Percentiles rank a stretch among this genome's conserved stretches.
phyloP scores from a whole-genome alignment of 1,139 yeast species.

The Pichia sp. region DNA sequence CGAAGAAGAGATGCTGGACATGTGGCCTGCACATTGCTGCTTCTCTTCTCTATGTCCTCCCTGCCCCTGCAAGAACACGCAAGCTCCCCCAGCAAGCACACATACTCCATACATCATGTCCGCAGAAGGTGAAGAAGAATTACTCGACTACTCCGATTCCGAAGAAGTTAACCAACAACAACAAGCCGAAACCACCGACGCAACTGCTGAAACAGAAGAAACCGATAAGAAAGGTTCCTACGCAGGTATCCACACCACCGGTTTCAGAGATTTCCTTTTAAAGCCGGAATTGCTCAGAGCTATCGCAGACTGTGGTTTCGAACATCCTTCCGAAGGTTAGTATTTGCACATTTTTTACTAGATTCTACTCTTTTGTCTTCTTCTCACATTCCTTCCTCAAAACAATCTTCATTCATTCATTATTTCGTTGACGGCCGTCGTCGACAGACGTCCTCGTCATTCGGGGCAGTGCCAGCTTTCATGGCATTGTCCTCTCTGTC shows the following conservation, averaged over 20 bases:
- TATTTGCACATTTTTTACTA: no score
- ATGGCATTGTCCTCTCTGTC: no score
- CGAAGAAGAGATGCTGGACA: no score
- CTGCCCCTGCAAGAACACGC: no score
- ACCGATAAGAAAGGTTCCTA: conserved; percentile 95
- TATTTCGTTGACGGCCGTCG: neutral
- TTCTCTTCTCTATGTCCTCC: no score
- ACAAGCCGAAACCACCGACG: conserved; percentile 52
- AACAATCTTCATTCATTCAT: neutral
- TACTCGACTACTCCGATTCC: conserved; percentile 96
- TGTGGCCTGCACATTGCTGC: no score
- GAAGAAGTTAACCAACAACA: conserved; percentile 70
- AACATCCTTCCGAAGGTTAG: conserved; percentile 99
- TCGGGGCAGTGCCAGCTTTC: no score
- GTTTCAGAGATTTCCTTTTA: conserved; percentile 95
- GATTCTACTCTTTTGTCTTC: neutral
- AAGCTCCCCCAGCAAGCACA: no score
- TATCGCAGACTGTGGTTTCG: conserved; percentile 98
- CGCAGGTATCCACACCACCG: conserved; percentile 97
- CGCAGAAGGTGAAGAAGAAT: conserved; percentile 98
- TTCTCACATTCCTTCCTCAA: conserved; percentile 5
- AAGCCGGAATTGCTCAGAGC: conserved; percentile 98
- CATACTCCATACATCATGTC: conserved; percentile 44
- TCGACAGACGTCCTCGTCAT: no score
- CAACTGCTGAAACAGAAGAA: conserved; percentile 51